Percentiles rank a stretch among this genome's conserved stretches.
Conservation (phyloP, 805 yeast species). For the Suhomyces sp. region DNA sequence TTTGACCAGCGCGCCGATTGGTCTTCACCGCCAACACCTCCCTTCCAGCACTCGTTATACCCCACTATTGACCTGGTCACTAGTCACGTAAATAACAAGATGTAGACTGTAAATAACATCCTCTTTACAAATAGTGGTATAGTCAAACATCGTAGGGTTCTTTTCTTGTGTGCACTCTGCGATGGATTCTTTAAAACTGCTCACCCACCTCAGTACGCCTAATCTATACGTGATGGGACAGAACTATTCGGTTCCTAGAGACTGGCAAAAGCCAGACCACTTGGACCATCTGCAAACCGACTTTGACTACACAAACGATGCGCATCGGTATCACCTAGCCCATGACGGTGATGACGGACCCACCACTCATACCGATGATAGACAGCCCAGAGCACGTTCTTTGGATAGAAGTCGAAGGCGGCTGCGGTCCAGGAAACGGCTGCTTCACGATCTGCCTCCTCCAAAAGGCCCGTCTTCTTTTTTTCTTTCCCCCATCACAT, state of each 20-base stretch:
- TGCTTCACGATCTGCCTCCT: constrained; percentile 3
- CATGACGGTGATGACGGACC: not conserved
- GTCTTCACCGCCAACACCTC: not conserved
- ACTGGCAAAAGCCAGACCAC: not conserved
- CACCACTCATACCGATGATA: not conserved
- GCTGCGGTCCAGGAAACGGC: constrained; percentile 1
- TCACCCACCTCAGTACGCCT: constrained; percentile 3
- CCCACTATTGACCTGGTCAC: not conserved
- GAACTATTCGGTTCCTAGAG: not conserved
- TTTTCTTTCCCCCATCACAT: constrained; percentile 10
- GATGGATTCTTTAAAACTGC: not conserved
- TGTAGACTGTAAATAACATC: too few species aligned
- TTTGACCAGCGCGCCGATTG: not conserved
- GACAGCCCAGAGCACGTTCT: not conserved
- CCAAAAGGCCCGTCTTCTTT: constrained; percentile 5
- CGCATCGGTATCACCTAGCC: not conserved
- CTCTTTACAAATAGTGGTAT: too few species aligned
- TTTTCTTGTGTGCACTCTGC: too few species aligned
- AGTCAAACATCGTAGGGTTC: too few species aligned
- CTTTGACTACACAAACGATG: not conserved
- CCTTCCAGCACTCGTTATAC: not conserved
- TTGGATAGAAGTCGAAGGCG: not conserved
- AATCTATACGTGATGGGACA: constrained; percentile 8
- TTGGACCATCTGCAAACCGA: not conserved
- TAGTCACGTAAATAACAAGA: not conserved